Percentiles rank a stretch among this genome's conserved stretches.
Evolutionary conservation across 306 rosid species (phyloP).

Genomic region (Phaseolus lunatus): DNA sequence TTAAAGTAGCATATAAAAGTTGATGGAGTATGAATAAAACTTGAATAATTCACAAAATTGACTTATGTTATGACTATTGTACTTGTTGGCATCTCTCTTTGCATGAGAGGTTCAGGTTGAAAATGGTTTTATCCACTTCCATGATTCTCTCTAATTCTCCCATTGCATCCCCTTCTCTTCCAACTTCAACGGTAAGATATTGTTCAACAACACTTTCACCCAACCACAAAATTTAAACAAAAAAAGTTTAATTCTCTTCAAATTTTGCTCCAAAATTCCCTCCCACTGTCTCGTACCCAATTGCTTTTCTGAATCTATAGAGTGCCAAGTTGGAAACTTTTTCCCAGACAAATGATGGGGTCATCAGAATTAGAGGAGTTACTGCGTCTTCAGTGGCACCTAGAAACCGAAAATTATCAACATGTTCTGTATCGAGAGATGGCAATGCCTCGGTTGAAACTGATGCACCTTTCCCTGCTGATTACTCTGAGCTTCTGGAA

Average conservation of each 20-base stretch:
- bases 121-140: conserved; percentile 57
- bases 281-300: conserved; percentile 11
- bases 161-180: conserved; percentile 52
- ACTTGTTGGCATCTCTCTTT: conserved; percentile 6
- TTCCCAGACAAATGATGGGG: conserved; percentile 42
- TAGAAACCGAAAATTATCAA: conserved; percentile 36
- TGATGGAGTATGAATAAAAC: background rate
- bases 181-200: conserved; percentile 48
- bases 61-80: background rate
- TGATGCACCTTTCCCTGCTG: conserved; percentile 73
- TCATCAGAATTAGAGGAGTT: conserved; percentile 34
- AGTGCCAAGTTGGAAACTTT: conserved; percentile 42
- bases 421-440: conserved; percentile 57
- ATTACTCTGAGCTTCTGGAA: conserved; percentile 82
- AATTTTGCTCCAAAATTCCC: conserved; percentile 3
- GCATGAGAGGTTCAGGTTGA: conserved; percentile 45
- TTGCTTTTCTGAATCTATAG: conserved; percentile 46
- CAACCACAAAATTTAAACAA: background rate
- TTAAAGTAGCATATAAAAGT: background rate
- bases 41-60: background rate
- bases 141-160: conserved; percentile 47
- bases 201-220: background rate
- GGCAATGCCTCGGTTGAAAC: conserved; percentile 53
- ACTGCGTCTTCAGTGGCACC: conserved; percentile 33
- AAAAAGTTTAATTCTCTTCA: background rate